Evolutionary conservation across 768 basidiomycete genomes (phyloP).

Genomic region (Termitomyces heimii): DNA sequence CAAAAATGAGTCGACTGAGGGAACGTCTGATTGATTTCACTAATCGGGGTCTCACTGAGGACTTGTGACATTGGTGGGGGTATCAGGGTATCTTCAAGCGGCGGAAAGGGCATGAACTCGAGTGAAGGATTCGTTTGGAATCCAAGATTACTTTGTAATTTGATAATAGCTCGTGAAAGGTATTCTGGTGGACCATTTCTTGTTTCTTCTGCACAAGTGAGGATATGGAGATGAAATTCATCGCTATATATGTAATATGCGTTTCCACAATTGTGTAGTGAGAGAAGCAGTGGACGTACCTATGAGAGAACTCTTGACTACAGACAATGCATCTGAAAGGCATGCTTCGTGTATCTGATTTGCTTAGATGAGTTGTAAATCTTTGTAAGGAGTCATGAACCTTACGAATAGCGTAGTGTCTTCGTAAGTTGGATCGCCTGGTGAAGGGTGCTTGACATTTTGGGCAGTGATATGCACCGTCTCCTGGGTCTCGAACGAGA

Average conservation of each 20-base stretch:
- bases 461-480: neutral
- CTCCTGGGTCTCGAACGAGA: neutral
- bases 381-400: neutral
- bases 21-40: neutral
- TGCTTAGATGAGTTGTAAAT: neutral
- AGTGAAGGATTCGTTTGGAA: neutral
- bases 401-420: neutral
- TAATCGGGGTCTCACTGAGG: neutral
- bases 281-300: neutral
- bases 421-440: neutral
- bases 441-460: neutral
- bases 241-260: neutral
- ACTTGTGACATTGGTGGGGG: neutral
- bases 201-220: neutral
- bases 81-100: too few relatives aligned
- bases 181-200: neutral
- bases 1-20: neutral
- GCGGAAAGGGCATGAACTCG: neutral
- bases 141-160: neutral
- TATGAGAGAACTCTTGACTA: neutral
- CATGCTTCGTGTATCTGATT: neutral
- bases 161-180: neutral
- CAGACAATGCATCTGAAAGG: neutral
- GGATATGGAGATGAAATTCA: neutral
- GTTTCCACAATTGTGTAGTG: neutral